These are phyloP conservation scores for Ceratobasidium sp. DNA, from an alignment of 1,284 basidiomycete species.

Conservation along the genomic window DNA sequence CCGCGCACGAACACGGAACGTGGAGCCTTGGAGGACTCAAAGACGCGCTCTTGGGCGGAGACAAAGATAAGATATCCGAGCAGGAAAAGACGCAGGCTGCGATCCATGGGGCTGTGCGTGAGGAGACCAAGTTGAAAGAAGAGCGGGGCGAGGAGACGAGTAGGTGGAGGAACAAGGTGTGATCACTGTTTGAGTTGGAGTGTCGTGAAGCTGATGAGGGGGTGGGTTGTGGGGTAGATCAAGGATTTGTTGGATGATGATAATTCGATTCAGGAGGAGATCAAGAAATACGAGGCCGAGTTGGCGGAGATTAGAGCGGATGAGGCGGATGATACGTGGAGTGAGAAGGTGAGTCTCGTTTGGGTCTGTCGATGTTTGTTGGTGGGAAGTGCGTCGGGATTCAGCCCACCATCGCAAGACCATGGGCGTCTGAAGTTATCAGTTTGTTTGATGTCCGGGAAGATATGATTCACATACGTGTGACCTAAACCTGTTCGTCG, in stretches of 20 bases:
- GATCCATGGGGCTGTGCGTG: slow-evolving; percentile 31
- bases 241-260: slow-evolving; percentile 27
- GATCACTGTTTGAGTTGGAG: background rate
- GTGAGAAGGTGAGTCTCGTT: slow-evolving; percentile 23
- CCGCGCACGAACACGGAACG: background rate
- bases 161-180: slow-evolving; percentile 29
- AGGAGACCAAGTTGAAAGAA: slow-evolving; percentile 41
- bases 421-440: too few relatives aligned
- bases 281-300: slow-evolving; percentile 38
- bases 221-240: slow-evolving; percentile 18
- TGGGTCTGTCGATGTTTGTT: background rate
- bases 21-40: slow-evolving; percentile 24
- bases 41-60: slow-evolving; percentile 26
- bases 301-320: slow-evolving; percentile 37
- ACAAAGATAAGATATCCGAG: slow-evolving; percentile 22
- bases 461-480: background rate
- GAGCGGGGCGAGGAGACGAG: slow-evolving; percentile 25
- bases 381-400: too few relatives aligned
- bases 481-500: background rate
- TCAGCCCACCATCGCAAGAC: too few relatives aligned
- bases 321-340: slow-evolving; percentile 40
- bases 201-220: background rate
- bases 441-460: slow-evolving; percentile 6
- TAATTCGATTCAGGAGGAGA: slow-evolving; percentile 22
- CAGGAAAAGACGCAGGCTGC: slow-evolving; percentile 32